These are phyloP conservation scores for Rhazya stricta DNA, from an alignment of 257 asterid species.

Conservation along the genomic window DNA sequence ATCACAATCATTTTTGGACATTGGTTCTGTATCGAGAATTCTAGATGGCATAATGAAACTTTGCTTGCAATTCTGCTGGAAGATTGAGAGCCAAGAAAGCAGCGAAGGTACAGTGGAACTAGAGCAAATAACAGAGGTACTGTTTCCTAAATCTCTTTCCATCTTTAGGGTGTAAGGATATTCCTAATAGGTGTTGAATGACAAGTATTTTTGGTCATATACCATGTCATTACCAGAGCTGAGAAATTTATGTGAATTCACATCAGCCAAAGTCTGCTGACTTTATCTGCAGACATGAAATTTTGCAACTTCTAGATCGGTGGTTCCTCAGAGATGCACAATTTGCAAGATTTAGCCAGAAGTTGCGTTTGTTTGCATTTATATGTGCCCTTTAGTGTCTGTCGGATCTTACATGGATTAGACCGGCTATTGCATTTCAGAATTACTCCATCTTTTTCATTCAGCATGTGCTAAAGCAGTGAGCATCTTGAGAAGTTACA, in stretches of 20 bases:
- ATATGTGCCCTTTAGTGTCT: not conserved
- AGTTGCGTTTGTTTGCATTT: not conserved
- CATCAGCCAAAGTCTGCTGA: not conserved
- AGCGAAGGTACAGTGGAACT: slow-evolving; percentile 58
- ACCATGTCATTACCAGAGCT: not conserved
- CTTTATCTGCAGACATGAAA: too few species aligned
- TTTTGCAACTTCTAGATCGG: not conserved
- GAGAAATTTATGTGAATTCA: not conserved
- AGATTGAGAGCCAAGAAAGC: slow-evolving; percentile 68
- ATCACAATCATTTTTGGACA: slow-evolving; percentile 95
- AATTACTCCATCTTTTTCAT: not conserved
- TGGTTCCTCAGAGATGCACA: not conserved
- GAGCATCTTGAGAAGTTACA: not conserved
- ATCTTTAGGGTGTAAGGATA: slow-evolving; percentile 8
- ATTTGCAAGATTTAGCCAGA: slow-evolving; percentile 1
- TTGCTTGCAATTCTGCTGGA: slow-evolving; percentile 96
- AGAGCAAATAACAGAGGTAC: slow-evolving; percentile 91
- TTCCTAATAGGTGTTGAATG: not conserved
- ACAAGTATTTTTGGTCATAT: not conserved
- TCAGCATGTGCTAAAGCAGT: not conserved
- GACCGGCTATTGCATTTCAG: not conserved
- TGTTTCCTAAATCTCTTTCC: slow-evolving; percentile 14
- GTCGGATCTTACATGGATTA: not conserved
- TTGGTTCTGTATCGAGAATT: slow-evolving; percentile 94
- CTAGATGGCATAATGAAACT: slow-evolving; percentile 95